Evolutionary conservation across 495 filamentous ascomycete genomes (phyloP).

Genomic region (Penicillium malachiteum): DNA sequence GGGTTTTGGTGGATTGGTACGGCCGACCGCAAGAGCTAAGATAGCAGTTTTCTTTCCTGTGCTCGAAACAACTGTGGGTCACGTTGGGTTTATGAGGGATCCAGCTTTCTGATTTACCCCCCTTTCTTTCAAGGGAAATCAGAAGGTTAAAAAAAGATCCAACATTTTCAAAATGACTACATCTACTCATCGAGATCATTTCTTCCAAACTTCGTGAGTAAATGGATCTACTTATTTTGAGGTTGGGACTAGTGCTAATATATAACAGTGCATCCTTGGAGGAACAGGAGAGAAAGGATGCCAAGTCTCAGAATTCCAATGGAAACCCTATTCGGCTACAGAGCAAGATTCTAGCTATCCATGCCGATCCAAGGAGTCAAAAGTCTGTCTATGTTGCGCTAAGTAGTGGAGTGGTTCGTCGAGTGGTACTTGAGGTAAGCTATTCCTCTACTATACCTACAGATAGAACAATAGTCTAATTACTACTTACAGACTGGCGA

Average conservation of each 20-base stretch:
- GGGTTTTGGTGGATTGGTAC: constrained; percentile 43
- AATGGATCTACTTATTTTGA: not conserved
- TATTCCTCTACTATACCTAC: constrained; percentile 17
- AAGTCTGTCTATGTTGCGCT: constrained; percentile 76
- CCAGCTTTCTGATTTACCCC: constrained; percentile 3
- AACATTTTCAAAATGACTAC: constrained; percentile 52
- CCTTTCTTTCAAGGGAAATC: not conserved
- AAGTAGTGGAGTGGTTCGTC: constrained; percentile 72
- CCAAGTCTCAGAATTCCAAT: constrained; percentile 78
- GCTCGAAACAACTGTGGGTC: constrained; percentile 12
- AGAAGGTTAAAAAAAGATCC: not conserved
- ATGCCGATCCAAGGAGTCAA: constrained; percentile 61
- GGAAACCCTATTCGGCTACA: constrained; percentile 77
- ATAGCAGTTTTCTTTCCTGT: constrained; percentile 30
- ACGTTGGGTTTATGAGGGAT: constrained; percentile 7
- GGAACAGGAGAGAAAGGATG: constrained; percentile 66
- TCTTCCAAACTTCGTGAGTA: constrained; percentile 75
- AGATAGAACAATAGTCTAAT: not conserved
- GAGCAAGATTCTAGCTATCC: constrained; percentile 81
- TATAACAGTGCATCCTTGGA: constrained; percentile 65
- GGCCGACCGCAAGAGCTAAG: constrained; percentile 37
- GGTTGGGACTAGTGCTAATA: not conserved
- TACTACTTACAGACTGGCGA: constrained; percentile 43
- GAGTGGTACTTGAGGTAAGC: constrained; percentile 75
- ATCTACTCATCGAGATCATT: constrained; percentile 67